Evolutionary conservation across 2,329 filamentous ascomycete genomes (phyloP).

Genomic region (Alternaria sp.): DNA sequence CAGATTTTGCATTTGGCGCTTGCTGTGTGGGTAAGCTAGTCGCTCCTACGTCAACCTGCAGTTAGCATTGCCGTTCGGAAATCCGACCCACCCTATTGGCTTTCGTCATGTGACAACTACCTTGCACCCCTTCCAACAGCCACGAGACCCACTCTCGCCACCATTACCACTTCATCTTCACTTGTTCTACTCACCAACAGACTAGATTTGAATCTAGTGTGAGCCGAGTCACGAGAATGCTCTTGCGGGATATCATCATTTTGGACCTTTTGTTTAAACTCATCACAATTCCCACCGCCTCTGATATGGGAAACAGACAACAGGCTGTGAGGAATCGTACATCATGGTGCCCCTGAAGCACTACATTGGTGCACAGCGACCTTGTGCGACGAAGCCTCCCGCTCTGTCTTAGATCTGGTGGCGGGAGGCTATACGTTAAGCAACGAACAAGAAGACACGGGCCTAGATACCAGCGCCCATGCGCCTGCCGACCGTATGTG

Average conservation of each 20-base stretch:
- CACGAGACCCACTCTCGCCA: neutral
- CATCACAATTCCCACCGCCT: neutral
- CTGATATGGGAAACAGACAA: slow-evolving; percentile 2
- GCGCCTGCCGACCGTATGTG: slow-evolving; percentile 1
- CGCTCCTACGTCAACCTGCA: slow-evolving; percentile 43
- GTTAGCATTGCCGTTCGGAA: slow-evolving; percentile 17
- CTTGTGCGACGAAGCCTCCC: slow-evolving; percentile 24
- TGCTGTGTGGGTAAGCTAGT: slow-evolving; percentile 26
- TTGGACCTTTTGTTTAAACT: neutral
- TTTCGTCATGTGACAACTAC: slow-evolving; percentile 32
- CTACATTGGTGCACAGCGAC: slow-evolving; percentile 10
- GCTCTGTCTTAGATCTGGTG: slow-evolving; percentile 30
- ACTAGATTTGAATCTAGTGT: neutral
- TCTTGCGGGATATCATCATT: neutral
- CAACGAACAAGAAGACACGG: slow-evolving; percentile 1
- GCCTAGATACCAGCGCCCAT: slow-evolving; percentile 12
- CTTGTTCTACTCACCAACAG: neutral
- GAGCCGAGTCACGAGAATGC: neutral
- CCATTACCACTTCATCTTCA: neutral
- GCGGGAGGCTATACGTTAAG: slow-evolving; percentile 19
- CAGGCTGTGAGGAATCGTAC: neutral
- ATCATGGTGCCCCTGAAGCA: slow-evolving; percentile 1
- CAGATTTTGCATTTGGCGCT: slow-evolving; percentile 23
- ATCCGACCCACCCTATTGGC: slow-evolving; percentile 17
- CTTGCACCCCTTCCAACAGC: slow-evolving; percentile 2